Evolutionary conservation across 75 land plant species (phyloP).

Genomic region (Gnetum montanum): DNA sequence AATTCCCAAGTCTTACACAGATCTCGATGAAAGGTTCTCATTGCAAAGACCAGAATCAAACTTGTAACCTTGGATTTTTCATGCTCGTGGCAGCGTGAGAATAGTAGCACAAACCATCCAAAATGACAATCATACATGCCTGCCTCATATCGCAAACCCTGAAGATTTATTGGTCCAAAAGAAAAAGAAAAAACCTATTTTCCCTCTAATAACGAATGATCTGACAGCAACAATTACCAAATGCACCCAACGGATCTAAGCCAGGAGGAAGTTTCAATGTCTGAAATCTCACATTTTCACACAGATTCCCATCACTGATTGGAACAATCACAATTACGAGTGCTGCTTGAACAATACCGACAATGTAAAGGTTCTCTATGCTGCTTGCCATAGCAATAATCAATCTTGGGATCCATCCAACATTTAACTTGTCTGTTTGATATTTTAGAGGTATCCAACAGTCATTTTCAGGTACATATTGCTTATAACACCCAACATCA

Average conservation of each 20-base stretch:
- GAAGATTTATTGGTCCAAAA: too few relatives aligned
- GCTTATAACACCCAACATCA: conserved; percentile 21
- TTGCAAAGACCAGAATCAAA: too few relatives aligned
- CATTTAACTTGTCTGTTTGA: conserved; percentile 5
- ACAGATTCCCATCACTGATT: conserved; percentile 12
- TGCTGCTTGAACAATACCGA: conserved; percentile 24
- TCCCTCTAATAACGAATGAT: conserved; percentile 9
- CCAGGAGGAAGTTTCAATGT: conserved; percentile 24
- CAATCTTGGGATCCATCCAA: conserved; percentile 20
- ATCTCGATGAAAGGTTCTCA: too few relatives aligned
- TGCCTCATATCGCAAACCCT: too few relatives aligned
- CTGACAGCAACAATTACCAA: conserved; percentile 24
- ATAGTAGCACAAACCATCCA: too few relatives aligned
- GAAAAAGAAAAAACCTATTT: too few relatives aligned
- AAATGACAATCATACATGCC: too few relatives aligned
- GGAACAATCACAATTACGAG: conserved; percentile 22
- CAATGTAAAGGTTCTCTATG: conserved; percentile 20
- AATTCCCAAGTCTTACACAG: too few relatives aligned
- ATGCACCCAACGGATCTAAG: conserved; percentile 15
- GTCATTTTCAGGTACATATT: conserved; percentile 15
- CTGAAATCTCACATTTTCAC: conserved; percentile 17
- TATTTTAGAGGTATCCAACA: conserved; percentile 18
- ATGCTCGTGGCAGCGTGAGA: too few relatives aligned
- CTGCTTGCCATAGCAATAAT: conserved; percentile 28
- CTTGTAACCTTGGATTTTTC: too few relatives aligned